Conservation (phyloP, 176 grass and related monocot species). For the Cenchrus americanus region DNA sequence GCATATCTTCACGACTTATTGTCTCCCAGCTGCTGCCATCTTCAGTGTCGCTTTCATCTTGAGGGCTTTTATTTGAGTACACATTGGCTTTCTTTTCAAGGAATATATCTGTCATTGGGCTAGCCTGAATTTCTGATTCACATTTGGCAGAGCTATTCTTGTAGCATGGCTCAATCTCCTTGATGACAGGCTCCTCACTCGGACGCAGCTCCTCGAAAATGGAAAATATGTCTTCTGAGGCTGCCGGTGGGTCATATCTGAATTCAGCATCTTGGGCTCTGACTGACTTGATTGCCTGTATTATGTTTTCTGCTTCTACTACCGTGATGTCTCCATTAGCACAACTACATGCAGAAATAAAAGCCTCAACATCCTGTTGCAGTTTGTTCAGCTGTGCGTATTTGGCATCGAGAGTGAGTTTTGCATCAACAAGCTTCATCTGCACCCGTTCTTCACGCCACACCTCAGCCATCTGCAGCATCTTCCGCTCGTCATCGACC, state of each 20-base stretch:
- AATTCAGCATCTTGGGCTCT: conserved; percentile 67
- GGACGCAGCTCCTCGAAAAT: conserved; percentile 81
- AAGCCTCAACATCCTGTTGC: conserved; percentile 60
- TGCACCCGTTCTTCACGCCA: conserved; percentile 98
- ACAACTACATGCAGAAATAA: conserved; percentile 53
- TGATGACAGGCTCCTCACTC: conserved; percentile 58
- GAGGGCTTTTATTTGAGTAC: conserved; percentile 47
- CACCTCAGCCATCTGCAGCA: conserved; percentile 98
- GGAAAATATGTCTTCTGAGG: conserved; percentile 78
- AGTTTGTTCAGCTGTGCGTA: conserved; percentile 69
- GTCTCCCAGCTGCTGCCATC: conserved; percentile 95
- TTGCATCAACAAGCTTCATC: conserved; percentile 97
- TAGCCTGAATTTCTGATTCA: conserved; percentile 71
- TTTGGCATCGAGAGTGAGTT: conserved; percentile 82
- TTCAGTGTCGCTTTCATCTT: conserved; percentile 61
- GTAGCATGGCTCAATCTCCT: conserved; percentile 73
- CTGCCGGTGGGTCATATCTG: conserved; percentile 67
- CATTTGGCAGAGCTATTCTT: conserved; percentile 51
- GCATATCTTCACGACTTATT: conserved; percentile 75
- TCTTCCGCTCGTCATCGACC: conserved; percentile 87
- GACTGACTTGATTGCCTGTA: conserved; percentile 56
- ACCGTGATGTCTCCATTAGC: conserved; percentile 50
- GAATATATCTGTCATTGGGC: conserved; percentile 74
- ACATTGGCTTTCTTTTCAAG: conserved; percentile 59
- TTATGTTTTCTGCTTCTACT: conserved; percentile 72